Evolutionary conservation across 495 filamentous ascomycete species (phyloP), one percentile per base, ranked within the genome.

Genomic region (Lasiosphaeria miniovina): DNA sequence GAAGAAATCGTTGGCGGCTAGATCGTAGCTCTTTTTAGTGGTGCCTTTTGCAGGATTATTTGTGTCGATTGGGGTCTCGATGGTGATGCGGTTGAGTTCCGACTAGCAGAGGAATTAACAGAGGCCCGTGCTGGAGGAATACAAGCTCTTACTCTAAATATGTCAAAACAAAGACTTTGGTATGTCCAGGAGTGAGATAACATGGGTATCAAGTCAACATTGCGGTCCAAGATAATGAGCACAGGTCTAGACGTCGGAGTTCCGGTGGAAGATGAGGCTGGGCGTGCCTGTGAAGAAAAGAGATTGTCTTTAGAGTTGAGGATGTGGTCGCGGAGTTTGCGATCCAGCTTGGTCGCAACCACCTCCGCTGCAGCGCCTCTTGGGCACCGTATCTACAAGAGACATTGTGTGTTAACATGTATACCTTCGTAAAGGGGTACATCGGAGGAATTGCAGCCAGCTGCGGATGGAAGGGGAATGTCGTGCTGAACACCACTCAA

Each of bases 151-250:
- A 70, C 60, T 43, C 65, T 68, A 58, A 98, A 85, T 7, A 99
- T 88, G 74, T 99, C 95, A 62, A 96, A 88, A 36, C 97, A 91
- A 15, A 99, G 82, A 1, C 92, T 96, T 69, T 98, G 94, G 68
- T 99, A 99, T 4, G 92, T 97, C 94, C 94, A 99, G 2, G 93
- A 96, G 74, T 99, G 94, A 31, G 93, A 96, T 1, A 98, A 81
- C 95, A 98, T 98, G n/a, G 95, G 92, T 59, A 96, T 90, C 40
- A 98, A 72, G 73, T 99, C 94, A 31, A 99, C 87, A 61, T 95
- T 98, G 60, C 94, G 88, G 74, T 98, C 94, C 49, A 96, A 86
- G 53, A 97, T 86, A 58, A 97, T 82, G 55, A 97, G 82, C 0
- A 96, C 90, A 0, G 93, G 93, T 35, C 92, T 79, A 24, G 90